Conservation (phyloP, 2,329 filamentous ascomycete genomes). For the Trichophyton verrucosum region DNA sequence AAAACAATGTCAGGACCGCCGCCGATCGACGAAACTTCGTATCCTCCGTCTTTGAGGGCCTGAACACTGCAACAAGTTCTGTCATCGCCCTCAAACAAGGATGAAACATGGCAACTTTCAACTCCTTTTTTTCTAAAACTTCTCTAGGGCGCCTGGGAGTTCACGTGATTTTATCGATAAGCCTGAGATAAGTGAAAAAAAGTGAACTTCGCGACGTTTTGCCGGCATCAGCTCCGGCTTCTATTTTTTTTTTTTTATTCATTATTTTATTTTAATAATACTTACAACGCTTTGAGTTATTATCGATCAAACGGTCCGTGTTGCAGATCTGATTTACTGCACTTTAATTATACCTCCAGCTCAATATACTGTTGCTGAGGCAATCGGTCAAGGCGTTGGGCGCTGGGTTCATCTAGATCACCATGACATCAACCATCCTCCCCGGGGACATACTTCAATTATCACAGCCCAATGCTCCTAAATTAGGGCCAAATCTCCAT, state of each 20-base stretch:
- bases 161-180: background rate
- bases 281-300: background rate
- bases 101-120: background rate
- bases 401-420: slow-evolving; percentile 3
- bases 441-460: slow-evolving; percentile 64
- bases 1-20: no score
- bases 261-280: background rate
- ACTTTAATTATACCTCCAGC: background rate
- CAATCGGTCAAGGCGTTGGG: background rate
- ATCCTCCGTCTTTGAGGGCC: background rate
- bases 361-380: background rate
- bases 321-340: background rate
- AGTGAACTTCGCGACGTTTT: background rate
- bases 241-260: background rate
- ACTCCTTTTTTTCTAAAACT: no score
- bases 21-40: no score
- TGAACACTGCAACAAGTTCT: background rate
- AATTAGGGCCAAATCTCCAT: slow-evolving; percentile 71
- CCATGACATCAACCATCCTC: slow-evolving; percentile 58
- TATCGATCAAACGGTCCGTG: background rate
- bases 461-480: slow-evolving; percentile 47
- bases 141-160: no score
- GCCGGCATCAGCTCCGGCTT: background rate
- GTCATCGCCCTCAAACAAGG: background rate
- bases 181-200: background rate